Base-by-base conservation (phyloP, 2,329 filamentous ascomycete genomes). In the Myotisia sp. region DNA sequence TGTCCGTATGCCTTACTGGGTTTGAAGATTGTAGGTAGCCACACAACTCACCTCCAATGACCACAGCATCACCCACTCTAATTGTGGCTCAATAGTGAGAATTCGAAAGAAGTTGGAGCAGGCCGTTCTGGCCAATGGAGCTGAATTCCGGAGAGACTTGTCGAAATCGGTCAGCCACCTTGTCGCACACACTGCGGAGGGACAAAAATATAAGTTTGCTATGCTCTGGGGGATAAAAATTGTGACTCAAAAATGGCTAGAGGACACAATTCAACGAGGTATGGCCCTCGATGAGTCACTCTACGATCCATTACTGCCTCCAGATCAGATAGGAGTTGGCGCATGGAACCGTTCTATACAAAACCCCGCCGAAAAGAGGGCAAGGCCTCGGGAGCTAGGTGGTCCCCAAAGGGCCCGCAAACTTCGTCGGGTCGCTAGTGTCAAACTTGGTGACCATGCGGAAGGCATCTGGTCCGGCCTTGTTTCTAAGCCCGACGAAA, bases 401-500 rank as follows among this genome's bases (percentile, higher is more conserved):
- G 8, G 12, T 14, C 70, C 75, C 26, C 67, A 70, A 6, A 75
- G 79, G 3, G 73, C 74, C 42, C 72, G 85, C 44, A 95, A 94
- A 59, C 59, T 98, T 44, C 75, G 90, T 44, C 79, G 86, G 48
- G 85, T 82, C 4, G 81, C 86, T 14, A 94, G 86, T 55, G 76
- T 79, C 50, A 87, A 84, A 53, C 63, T 95, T 20, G 76, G 70
- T 38, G 79, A 69, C 32, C 85, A 94, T 48, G 79, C 76, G 44
- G 76, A 86, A 47, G 76, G 74, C 18, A 68, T 95, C n/a, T 95
- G 87, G 87, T 79, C 79, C 4, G 83, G 92, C 47, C 92, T 98
- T 32, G 29, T 32, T 7, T 22, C 29, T 6, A 32, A 22, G 7
- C 29, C 19, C 24, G 36, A 26, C 33, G 26, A 16, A 26, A 37